Base-by-base conservation (phyloP, 2,329 filamentous ascomycete genomes). In the Fusarium newnesense region DNA sequence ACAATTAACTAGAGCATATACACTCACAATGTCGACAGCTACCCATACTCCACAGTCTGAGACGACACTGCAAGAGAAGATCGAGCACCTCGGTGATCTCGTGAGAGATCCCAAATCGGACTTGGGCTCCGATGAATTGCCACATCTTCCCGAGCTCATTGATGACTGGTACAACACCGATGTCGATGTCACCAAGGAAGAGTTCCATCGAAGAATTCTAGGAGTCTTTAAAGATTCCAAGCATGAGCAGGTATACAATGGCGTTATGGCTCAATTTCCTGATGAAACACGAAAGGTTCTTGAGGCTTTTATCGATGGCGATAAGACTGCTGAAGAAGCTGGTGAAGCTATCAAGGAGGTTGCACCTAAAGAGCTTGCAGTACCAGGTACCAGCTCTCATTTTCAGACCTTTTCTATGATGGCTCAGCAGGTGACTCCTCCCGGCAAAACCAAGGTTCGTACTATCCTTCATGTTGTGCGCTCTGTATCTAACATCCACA, bases 281-380 rank as follows among this genome's bases (percentile, higher is more conserved):
- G 12, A 7, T 12, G 46, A 32, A 7, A 49, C 21, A 15, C 46
- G 46, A 18, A n/a, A 49, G 0, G 15, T 49, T 18, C 46, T 49
- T 18, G 46, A 49, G 5, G 46, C 1, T 49, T 49, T 49, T 3
- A 49, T 49, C 7, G 28, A 49, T n/a, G 46, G 46, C 1, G 7
- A 49, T 18, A 49, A 49, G 28, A 49, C 46, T 12, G 46, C 46
- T n/a, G 46, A n/a, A 12, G 28, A 49, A 49, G 46, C 46, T 49
- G 46, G 28, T 7, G 4, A 49, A 49, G 46, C 28, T 9, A 49
- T 49, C 21, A 32, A 32, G 28, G 28, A 49, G 28, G 46, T 49
- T n/a, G 46, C 46, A 12, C 46, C 46, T 2, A 1, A 32, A 1
- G 46, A 49, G 15, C 21, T 49, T n/a, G 46, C 21, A 2, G 28